Base-by-base conservation (phyloP, 1,284 basidiomycete species). In the Erythrobasidium hasegawianum region DNA sequence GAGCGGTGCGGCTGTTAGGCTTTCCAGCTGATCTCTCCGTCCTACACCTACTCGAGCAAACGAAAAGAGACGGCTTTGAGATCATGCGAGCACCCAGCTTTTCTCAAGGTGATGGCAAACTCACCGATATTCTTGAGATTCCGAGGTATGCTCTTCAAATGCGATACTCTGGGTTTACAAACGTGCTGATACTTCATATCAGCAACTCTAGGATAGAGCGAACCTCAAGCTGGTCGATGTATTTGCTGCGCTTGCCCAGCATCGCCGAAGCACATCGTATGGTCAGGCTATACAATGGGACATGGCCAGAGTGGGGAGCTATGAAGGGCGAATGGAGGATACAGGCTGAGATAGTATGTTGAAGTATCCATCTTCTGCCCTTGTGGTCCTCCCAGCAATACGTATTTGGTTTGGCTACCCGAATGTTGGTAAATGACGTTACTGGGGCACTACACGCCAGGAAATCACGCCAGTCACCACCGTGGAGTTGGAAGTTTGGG, bases 181-280 rank as follows among this genome's bases (percentile, higher is more conserved):
- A n/a, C n/a, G n/a, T n/a, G n/a, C n/a, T n/a, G n/a, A n/a, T n/a
- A n/a, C n/a, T n/a, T n/a, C n/a, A n/a, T n/a, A n/a, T n/a, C n/a
- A 29, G 2, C 18, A 39, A 10, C 14, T 39, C 40, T 13, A n/a
- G 45, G 27, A 65, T 62, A 16, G 26, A n/a, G n/a, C 24, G 33
- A 13, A 33, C 26, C 10, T 33, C 45, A 41, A 52, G 54, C 24
- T 65, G 53, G 41, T 41, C 49, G 27, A 57, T 41, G 14, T 65
- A 57, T 52, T 55, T 65, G 9, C 55, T 65, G 0, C 33, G 62
- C 3, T 29, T 65, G 54, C 62, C 62, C 16, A 65, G 56, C 45
- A 65, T 58, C 41, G 54, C 62, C 33, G 62, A 65, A 45, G 62
- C 62, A n/a, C 56, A 65, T 38, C 24, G 62, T 20, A 39, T 65